Evolutionary conservation across 441 rosid species (phyloP), one percentile per base, ranked within the genome.

Genomic region (Populus hybrid): DNA sequence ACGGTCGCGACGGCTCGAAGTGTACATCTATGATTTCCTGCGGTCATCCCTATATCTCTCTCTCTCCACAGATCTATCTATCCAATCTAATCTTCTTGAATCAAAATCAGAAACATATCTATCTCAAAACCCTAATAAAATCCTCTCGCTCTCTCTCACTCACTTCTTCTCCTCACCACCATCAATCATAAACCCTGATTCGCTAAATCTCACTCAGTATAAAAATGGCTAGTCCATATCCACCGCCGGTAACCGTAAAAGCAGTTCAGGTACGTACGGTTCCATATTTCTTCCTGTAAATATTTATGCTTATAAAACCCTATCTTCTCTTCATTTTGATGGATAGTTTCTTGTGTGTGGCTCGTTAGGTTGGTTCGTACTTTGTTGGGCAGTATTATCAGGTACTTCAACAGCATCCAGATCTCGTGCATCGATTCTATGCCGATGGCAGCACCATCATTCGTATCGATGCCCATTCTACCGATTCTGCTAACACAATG

Each of bases 371-470:
- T 66, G 98, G 99, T 28, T 89, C 95, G 28, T 92, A 92, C 74
- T 95, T 95, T 82, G 98, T 94, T 73, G 92, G 89, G 42, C 95
- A 93, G 90, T 95, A 95, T 76, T 95, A 94, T 82, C 93, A 90
- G 79, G 92, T 92, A 40, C 77, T 95, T 70, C 89, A 91, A 81
- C 95, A 90, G 63, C 93, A 94, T 69, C 99, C 98, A 11, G 88
- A 91, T 42, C 87, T 87, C 71, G 97, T 91, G 75, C 93, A 92
- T 82, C 95, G 88, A 71, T 95, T 95, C 84, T 92, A 94, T 76
- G 85, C 91, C 42, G 94, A 95, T 79, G 80, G 84, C 77, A 95
- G 97, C 82, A 86, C 91, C 76, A 84, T 92, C 90, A 88, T 92
- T 78, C 97, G 94, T 66, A 84, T 93, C n/a, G 97, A 94, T 72